phyloP scores from a whole-genome alignment of 345 rosid genomes.

The Eucalyptus dawsonii region DNA sequence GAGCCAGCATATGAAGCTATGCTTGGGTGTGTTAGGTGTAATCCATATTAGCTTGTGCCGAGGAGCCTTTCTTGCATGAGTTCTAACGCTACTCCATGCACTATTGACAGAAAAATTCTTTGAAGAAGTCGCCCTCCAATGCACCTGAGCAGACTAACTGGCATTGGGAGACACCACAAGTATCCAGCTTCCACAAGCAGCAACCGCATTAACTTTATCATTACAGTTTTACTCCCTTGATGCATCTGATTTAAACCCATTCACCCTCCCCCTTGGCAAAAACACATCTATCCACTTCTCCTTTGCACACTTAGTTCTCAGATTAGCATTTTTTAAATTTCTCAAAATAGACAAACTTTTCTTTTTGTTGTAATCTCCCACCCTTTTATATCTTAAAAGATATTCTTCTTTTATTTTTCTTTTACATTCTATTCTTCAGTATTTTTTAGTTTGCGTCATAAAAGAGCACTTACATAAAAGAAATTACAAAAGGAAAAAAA shows the following conservation, averaged over 20 bases:
- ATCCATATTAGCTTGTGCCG: not conserved
- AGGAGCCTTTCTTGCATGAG: not conserved
- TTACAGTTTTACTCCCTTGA: not conserved
- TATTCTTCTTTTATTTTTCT: not conserved
- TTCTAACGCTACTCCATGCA: not conserved
- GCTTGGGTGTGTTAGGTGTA: not conserved
- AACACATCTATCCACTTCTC: not conserved
- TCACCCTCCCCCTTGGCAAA: not conserved
- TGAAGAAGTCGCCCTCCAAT: not conserved
- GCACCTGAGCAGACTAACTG: not conserved
- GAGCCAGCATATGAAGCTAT: not conserved
- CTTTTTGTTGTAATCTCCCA: not conserved
- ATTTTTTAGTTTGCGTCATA: not conserved
- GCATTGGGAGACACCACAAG: not conserved
- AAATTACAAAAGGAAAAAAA: not conserved
- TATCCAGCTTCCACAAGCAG: not conserved
- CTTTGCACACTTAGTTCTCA: not conserved
- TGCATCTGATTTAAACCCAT: not conserved
- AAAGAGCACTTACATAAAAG: not conserved
- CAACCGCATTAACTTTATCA: not conserved
- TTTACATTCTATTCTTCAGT: not conserved
- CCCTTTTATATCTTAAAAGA: not conserved
- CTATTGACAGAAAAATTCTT: not conserved
- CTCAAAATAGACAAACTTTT: not conserved
- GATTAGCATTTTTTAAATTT: not conserved